phyloP scores from a whole-genome alignment of 331 rosid species.

The Cydonia oblonga region DNA sequence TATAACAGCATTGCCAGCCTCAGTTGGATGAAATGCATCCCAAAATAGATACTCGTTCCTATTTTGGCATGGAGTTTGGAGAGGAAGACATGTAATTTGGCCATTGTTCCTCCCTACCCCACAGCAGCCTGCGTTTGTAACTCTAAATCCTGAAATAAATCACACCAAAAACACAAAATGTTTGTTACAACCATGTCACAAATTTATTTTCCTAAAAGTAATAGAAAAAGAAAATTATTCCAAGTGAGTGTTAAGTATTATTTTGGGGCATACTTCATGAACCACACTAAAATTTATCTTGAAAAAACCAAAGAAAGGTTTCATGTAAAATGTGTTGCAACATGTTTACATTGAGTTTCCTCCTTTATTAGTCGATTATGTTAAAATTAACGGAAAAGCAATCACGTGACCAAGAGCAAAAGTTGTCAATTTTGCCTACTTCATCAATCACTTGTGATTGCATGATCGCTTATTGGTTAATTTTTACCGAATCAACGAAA shows the following conservation, averaged over 20 bases:
- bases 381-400: background rate
- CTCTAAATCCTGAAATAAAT: conserved; percentile 47
- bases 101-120: conserved; percentile 95
- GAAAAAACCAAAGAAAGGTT: too few species aligned
- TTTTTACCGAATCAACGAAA: background rate
- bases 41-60: conserved; percentile 58
- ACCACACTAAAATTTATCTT: too few species aligned
- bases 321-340: too few species aligned
- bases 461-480: background rate
- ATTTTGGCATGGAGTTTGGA: conserved; percentile 61
- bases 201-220: background rate
- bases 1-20: conserved; percentile 49
- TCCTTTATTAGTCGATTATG: background rate
- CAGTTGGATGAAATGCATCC: conserved; percentile 97
- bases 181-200: background rate
- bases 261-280: too few species aligned
- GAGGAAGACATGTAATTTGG: conserved; percentile 77
- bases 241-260: background rate
- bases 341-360: background rate
- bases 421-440: background rate
- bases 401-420: background rate
- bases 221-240: background rate
- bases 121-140: conserved; percentile 71
- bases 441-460: background rate
- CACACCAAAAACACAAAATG: background rate